These are phyloP conservation scores for Paramecium caudatum DNA, from an alignment of 73 alveolate species.

Conservation along the genomic window DNA sequence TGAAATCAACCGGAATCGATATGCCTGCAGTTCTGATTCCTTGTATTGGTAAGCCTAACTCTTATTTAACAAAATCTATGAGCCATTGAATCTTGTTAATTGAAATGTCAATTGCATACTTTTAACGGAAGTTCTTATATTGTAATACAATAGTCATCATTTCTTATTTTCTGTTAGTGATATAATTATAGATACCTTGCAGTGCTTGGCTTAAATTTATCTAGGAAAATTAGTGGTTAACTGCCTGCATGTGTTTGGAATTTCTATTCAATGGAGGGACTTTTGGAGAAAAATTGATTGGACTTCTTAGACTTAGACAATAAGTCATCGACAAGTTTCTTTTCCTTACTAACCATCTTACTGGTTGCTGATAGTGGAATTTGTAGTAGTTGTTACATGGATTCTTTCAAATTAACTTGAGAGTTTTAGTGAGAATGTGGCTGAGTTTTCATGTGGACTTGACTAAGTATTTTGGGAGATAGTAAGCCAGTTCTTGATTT, in stretches of 20 bases:
- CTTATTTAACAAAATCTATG: constrained; percentile 61
- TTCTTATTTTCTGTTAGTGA: constrained; percentile 49
- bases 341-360: constrained; percentile 47
- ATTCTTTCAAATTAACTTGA: constrained; percentile 26
- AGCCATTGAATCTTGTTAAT: constrained; percentile 63
- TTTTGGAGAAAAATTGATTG: neutral
- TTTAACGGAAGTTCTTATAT: constrained; percentile 44
- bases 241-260: constrained; percentile 45
- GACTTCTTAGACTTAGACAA: constrained; percentile 20
- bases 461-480: constrained; percentile 62
- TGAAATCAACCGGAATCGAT: constrained; percentile 53
- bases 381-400: constrained; percentile 1
- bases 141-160: constrained; percentile 44
- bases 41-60: neutral
- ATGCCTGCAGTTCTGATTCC: constrained; percentile 65
- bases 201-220: constrained; percentile 52
- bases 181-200: constrained; percentile 48
- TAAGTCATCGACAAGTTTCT: constrained; percentile 25
- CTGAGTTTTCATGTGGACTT: constrained; percentile 63
- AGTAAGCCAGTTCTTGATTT: constrained; percentile 45
- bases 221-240: constrained; percentile 51
- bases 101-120: constrained; percentile 61
- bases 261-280: constrained; percentile 34
- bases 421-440: constrained; percentile 69
- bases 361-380: constrained; percentile 58